A percentile compares a stretch with the other conserved stretches of the same genome.
Evolutionary conservation across 1,139 yeast species (phyloP).

Genomic region (Kazachstania sp.): DNA sequence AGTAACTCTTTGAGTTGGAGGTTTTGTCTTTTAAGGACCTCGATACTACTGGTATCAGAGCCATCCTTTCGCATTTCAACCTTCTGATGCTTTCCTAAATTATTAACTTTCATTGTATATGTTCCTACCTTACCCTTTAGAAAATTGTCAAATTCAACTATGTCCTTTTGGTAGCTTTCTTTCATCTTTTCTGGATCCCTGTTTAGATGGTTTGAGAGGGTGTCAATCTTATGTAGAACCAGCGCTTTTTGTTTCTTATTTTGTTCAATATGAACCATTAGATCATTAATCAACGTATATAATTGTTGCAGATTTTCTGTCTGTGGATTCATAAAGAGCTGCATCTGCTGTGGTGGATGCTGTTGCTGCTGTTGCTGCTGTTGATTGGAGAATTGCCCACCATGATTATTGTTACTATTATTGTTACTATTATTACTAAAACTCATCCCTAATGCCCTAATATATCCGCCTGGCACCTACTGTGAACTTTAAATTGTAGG

Average conservation of each 20-base stretch:
- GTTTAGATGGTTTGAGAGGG: conserved; percentile 3
- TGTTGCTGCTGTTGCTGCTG: not conserved
- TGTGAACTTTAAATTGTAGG: too few relatives aligned
- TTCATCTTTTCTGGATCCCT: conserved; percentile 3
- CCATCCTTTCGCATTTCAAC: not conserved
- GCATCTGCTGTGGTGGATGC: conserved; percentile 1
- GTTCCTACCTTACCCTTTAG: conserved; percentile 7
- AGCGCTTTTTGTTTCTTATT: conserved; percentile 19
- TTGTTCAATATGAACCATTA: conserved; percentile 14
- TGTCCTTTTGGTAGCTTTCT: conserved; percentile 6
- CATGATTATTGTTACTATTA: not conserved
- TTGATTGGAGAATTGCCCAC: not conserved
- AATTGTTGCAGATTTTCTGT: conserved; percentile 23
- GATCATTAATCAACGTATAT: conserved; percentile 18
- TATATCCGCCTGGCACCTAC: too few relatives aligned
- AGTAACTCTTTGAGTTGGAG: conserved; percentile 10
- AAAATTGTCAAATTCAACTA: conserved; percentile 15
- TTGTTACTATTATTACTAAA: not conserved
- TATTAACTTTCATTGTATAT: not conserved
- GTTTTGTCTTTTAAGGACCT: conserved; percentile 14
- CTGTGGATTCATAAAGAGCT: conserved; percentile 16
- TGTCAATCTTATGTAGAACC: conserved; percentile 15
- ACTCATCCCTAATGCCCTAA: not conserved
- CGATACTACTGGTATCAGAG: conserved; percentile 2
- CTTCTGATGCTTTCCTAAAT: not conserved